phyloP scores from a whole-genome alignment of 106 monocot genomes.

The Dioscorea dumetorum region DNA sequence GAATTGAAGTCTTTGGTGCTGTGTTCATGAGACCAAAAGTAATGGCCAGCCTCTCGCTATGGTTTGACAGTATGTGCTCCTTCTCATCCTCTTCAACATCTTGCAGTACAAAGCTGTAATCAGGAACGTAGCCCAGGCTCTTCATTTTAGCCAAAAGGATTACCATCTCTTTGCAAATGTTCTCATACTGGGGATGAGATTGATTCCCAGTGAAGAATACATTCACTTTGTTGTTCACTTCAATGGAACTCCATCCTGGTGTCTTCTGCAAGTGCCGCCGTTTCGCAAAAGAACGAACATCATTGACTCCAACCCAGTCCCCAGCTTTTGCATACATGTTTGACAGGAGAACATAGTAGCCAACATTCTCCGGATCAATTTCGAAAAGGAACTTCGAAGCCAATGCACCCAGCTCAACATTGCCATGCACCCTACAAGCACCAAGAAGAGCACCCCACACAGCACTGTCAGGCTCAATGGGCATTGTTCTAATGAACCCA shows the following conservation, averaged over 20 bases:
- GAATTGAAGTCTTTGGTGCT: slow-evolving; percentile 27
- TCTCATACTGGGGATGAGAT: slow-evolving; percentile 44
- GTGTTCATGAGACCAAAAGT: slow-evolving; percentile 66
- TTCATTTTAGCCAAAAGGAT: slow-evolving; percentile 50
- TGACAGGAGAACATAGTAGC: slow-evolving; percentile 69
- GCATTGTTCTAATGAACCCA: slow-evolving; percentile 61
- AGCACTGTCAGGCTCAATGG: slow-evolving; percentile 51
- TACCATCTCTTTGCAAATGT: slow-evolving; percentile 48
- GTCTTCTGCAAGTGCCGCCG: slow-evolving; percentile 42
- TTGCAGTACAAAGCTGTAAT: slow-evolving; percentile 70
- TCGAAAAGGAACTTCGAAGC: slow-evolving; percentile 43
- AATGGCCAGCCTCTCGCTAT: slow-evolving; percentile 79
- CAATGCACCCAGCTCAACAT: slow-evolving; percentile 48
- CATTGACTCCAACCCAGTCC: slow-evolving; percentile 47
- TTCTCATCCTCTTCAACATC: slow-evolving; percentile 84
- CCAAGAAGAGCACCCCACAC: slow-evolving; percentile 81
- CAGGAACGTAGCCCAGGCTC: slow-evolving; percentile 62
- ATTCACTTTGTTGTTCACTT: slow-evolving; percentile 38
- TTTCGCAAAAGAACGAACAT: slow-evolving; percentile 40
- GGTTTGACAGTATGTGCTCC: slow-evolving; percentile 52
- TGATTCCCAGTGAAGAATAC: slow-evolving; percentile 58
- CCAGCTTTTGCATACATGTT: slow-evolving; percentile 69
- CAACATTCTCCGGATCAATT: slow-evolving; percentile 64
- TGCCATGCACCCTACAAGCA: slow-evolving; percentile 67
- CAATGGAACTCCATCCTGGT: slow-evolving; percentile 77